A percentile compares a stretch with the other conserved stretches of the same genome.
These are phyloP conservation scores for Solanum pinnatisectum DNA, from an alignment of 257 asterid species.

Conservation along the genomic window DNA sequence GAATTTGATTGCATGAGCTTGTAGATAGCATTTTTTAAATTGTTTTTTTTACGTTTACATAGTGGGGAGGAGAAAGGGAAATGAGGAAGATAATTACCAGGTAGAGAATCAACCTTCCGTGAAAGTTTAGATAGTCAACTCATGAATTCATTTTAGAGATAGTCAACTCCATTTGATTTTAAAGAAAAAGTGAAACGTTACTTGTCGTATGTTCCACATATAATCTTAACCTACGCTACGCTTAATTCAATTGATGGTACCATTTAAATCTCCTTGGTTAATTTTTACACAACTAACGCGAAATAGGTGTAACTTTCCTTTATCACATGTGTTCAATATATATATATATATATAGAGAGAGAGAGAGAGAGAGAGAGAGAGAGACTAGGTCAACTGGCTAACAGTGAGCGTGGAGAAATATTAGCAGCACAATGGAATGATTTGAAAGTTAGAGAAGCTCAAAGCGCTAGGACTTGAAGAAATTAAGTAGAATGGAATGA, in stretches of 20 bases:
- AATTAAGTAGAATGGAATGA: not conserved
- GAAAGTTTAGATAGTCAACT: not conserved
- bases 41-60: not conserved
- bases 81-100: not conserved
- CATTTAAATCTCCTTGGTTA: not conserved
- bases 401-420: not conserved
- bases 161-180: too few relatives aligned
- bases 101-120: not conserved
- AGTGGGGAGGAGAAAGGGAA: not conserved
- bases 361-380: not conserved
- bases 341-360: too few relatives aligned
- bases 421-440: not conserved
- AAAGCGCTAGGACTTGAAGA: not conserved
- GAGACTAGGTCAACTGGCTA: not conserved
- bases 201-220: not conserved
- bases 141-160: not conserved
- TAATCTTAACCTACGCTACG: not conserved
- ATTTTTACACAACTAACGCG: not conserved
- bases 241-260: not conserved
- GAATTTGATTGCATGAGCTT: not conserved
- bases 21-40: not conserved
- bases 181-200: not conserved
- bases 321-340: not conserved
- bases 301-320: not conserved
- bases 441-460: not conserved